Base-by-base conservation (phyloP, 345 rosid genomes). In the Rhizophora mangle region DNA sequence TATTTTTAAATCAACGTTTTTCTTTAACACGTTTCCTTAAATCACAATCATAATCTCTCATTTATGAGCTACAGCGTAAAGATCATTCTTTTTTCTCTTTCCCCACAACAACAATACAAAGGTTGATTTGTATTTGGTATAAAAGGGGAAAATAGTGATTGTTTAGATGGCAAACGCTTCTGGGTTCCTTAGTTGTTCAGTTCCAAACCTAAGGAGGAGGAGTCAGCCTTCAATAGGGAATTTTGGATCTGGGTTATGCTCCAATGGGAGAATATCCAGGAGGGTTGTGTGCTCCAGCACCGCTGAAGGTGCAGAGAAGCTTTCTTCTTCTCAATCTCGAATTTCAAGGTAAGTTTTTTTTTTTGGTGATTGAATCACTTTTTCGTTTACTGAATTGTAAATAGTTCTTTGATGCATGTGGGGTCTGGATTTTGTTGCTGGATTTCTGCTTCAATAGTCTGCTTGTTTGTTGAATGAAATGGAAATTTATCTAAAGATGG, bases 111-210 rank as follows among this genome's bases (percentile, higher is more conserved):
- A 26, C 18, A 24, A 0, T 0, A 4, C 10, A 32, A 60, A 56
- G 13, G 13, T 15, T 37, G 37, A 46, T 39, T 55, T 30, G 53
- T 67, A 2, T 18, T 70, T 58, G 19, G 64, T 37, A 62, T 36
- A 34, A 0, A 29, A 18, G 67, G 30, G 68, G 21, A 73, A 61
- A 43, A 43, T 13, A 43, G 69, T 6, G 64, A 22, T 24, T 21
- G 10, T 26, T 15, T 39, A 68, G 73, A 93, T 91, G 98, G 98
- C 96, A 54, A 89, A 84, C 81, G 87, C 91, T 79, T 88, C 88
- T 82, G 91, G 92, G 62, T 76, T 87, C 62, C 78, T 85, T 70
- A 76, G 83, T 68, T 86, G 92, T 82, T 86, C 96, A 46, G 63
- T 86, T 73, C 87, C 95, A 22, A 74, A 71, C 61, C 30, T 83